phyloP scores from a whole-genome alignment of 1,139 yeast genomes.

The Yarrowia galli region DNA sequence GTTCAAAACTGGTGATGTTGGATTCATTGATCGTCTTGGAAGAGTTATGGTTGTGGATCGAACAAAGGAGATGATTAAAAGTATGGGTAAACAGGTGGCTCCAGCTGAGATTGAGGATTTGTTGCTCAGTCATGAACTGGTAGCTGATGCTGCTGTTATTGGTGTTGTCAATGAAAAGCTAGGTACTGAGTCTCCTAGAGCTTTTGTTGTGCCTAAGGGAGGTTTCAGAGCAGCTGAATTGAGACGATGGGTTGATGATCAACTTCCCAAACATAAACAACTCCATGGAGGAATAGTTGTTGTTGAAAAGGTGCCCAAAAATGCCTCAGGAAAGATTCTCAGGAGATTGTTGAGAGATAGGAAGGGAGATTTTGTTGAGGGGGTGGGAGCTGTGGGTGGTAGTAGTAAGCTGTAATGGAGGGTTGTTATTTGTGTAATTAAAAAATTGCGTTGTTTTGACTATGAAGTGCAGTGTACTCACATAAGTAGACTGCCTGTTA shows the following conservation, averaged over 20 bases:
- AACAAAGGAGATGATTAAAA: conserved; percentile 78
- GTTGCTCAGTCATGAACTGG: conserved; percentile 57
- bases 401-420: not conserved
- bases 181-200: conserved; percentile 53
- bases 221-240: not conserved
- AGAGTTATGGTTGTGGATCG: conserved; percentile 72
- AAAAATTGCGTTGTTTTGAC: no score
- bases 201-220: conserved; percentile 47
- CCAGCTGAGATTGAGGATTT: conserved; percentile 68
- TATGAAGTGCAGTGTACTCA: no score
- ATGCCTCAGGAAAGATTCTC: conserved; percentile 51
- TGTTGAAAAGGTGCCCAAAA: conserved; percentile 50
- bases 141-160: conserved; percentile 51
- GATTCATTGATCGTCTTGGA: conserved; percentile 60
- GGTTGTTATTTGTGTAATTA: no score
- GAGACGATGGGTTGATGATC: conserved; percentile 13
- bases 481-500: no score
- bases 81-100: conserved; percentile 27
- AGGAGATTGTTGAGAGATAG: conserved; percentile 47
- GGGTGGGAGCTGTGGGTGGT: no score
- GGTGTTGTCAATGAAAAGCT: conserved; percentile 49
- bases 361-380: conserved; percentile 26
- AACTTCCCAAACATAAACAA: conserved; percentile 49
- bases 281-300: conserved; percentile 51
- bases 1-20: conserved; percentile 84